Percentiles rank a stretch among this genome's conserved stretches.
phyloP scores from a whole-genome alignment of 495 filamentous ascomycete genomes.

The Penicillium steckii region DNA sequence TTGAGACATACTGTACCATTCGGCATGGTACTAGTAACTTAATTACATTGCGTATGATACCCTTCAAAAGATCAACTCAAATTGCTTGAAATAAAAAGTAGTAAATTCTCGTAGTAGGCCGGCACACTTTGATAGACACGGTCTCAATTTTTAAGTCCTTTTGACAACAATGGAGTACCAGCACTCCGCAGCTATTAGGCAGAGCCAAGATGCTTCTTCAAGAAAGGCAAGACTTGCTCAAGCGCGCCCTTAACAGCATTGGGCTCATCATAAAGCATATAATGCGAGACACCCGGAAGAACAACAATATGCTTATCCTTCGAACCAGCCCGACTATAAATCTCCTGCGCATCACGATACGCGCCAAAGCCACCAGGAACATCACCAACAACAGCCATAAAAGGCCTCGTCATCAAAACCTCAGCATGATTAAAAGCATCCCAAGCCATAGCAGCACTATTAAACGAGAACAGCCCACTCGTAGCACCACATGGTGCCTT shows the following conservation, averaged over 20 bases:
- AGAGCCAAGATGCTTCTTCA: slow-evolving; percentile 21
- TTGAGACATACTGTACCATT: too few species aligned
- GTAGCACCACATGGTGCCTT: slow-evolving; percentile 9
- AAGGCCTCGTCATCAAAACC: slow-evolving; percentile 14
- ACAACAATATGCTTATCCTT: slow-evolving; percentile 16
- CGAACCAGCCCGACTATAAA: slow-evolving; percentile 15
- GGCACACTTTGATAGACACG: too few species aligned
- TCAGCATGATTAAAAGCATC: slow-evolving; percentile 20
- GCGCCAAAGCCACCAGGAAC: slow-evolving; percentile 18
- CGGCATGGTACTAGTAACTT: not conserved
- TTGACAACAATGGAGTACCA: too few species aligned
- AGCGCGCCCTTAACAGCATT: slow-evolving; percentile 19
- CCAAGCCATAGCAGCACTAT: slow-evolving; percentile 19
- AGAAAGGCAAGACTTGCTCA: slow-evolving; percentile 15
- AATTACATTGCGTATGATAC: slow-evolving; percentile 30
- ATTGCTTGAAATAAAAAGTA: too few species aligned
- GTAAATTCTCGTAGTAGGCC: too few species aligned
- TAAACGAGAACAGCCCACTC: slow-evolving; percentile 21
- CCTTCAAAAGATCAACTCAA: too few species aligned
- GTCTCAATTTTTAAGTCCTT: too few species aligned
- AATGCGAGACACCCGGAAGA: slow-evolving; percentile 20
- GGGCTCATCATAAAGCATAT: slow-evolving; percentile 21
- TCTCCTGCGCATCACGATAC: slow-evolving; percentile 20
- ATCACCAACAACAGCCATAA: slow-evolving; percentile 19
- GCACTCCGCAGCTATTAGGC: too few species aligned